Conservation (phyloP, 176 grass and related monocot genomes). For the Triticum turgidum region DNA sequence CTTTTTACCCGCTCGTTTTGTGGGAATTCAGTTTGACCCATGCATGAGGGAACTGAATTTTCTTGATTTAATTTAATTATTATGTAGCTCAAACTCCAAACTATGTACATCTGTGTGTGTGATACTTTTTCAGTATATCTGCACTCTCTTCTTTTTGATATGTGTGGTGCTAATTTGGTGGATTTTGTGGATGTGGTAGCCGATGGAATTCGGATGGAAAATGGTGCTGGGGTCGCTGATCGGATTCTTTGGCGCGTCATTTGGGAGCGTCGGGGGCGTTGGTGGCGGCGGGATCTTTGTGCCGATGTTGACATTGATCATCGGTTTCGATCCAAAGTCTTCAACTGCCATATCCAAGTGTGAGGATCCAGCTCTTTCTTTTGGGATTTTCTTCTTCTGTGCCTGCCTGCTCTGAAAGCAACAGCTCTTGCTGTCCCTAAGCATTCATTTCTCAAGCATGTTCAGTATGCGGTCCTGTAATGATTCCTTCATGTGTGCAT, state of each 20-base stretch:
- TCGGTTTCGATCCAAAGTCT: constrained; percentile 76
- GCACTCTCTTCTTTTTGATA: neutral
- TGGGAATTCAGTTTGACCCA: neutral
- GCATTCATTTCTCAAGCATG: neutral
- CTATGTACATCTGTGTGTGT: neutral
- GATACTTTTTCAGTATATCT: neutral
- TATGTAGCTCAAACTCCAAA: neutral
- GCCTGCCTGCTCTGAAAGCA: constrained; percentile 32
- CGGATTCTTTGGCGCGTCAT: constrained; percentile 68
- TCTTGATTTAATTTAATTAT: neutral
- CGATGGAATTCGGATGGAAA: constrained; percentile 69
- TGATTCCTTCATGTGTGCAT: constrained; percentile 10
- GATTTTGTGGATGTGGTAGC: constrained; percentile 23
- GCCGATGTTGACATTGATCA: constrained; percentile 78
- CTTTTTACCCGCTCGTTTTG: neutral
- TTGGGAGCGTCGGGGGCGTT: constrained; percentile 74
- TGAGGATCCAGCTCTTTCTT: constrained; percentile 30
- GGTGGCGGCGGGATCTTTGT: constrained; percentile 84
- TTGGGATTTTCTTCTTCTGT: neutral
- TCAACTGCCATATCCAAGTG: constrained; percentile 83
- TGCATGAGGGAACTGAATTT: constrained; percentile 1
- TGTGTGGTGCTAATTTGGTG: constrained; percentile 10
- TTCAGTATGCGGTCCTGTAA: neutral
- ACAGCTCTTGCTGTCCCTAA: neutral
- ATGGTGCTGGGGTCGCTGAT: constrained; percentile 55